Evolutionary conservation across 139 green algal species (phyloP).

Genomic region (Tetradesmus lagerheimii): DNA sequence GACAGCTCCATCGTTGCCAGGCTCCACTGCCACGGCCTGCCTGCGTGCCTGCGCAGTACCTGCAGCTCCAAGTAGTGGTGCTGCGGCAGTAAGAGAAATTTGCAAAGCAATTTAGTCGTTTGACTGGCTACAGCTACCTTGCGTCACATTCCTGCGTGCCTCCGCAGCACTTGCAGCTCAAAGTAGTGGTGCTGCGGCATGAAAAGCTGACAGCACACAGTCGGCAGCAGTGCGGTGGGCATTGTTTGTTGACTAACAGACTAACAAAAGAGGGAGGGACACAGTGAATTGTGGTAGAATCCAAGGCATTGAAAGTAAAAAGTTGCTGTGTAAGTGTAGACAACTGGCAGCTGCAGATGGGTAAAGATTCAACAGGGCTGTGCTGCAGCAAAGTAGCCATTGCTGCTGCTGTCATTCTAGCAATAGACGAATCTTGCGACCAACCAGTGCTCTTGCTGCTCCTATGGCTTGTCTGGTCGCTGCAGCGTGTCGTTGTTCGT

Average conservation of each 20-base stretch:
- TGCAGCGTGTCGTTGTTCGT: neutral
- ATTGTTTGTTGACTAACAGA: too few species aligned
- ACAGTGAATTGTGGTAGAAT: too few species aligned
- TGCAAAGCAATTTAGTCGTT: too few species aligned
- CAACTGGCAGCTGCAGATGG: neutral
- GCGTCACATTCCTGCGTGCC: constrained; percentile 2
- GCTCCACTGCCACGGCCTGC: constrained; percentile 54
- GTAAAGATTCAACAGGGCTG: too few species aligned
- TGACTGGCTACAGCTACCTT: too few species aligned
- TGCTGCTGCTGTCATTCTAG: neutral
- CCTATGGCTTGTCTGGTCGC: neutral
- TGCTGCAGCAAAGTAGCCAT: constrained; percentile 16
- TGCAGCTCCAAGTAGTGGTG: constrained; percentile 62
- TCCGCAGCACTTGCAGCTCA: constrained; percentile 61
- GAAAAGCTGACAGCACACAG: too few species aligned
- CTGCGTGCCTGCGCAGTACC: constrained; percentile 47
- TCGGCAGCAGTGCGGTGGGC: too few species aligned
- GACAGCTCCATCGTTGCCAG: constrained; percentile 51
- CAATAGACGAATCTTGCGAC: neutral
- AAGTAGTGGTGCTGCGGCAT: constrained; percentile 42
- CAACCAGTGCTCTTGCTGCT: constrained; percentile 32
- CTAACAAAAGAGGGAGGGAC: too few species aligned
- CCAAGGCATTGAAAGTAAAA: too few species aligned
- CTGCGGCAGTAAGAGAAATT: constrained; percentile 44
- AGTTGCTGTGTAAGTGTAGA: too few species aligned